Evolutionary conservation across 352 stramenopile genomes (phyloP), one percentile per base, ranked within the genome.

Genomic region (Globisporangium paroecandrum): DNA sequence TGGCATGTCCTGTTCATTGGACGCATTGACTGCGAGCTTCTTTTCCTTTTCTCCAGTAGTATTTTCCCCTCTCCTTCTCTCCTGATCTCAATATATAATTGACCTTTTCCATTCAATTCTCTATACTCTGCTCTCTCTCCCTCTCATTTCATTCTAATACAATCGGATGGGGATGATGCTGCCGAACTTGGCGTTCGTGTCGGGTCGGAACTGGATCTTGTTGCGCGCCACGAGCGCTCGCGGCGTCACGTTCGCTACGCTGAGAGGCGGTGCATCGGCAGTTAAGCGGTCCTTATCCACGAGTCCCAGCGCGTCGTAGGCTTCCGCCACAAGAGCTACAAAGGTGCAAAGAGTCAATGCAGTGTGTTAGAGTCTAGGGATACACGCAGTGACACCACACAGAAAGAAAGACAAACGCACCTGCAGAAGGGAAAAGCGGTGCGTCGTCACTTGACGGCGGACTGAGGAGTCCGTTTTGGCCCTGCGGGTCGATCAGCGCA

Each of bases 81-180:
- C 38, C 13, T 9, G n/a, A 12, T 51, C 22, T 47, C 63, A 43
- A 62, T 61, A 62, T 62, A 62, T 49, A 62, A 62, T 46, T 68
- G 22, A 58, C 46, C 43, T n/a, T 29, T 51, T n/a, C 20, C 51
- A 25, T 29, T 20, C 43, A 20, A 41, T 54, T 58, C 25, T 62
- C 18, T 47, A 62, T 63, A 54, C 15, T 22, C 22, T 36, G 41
- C 32, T 9, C 32, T 41, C 27, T 13, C 12, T 20, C 5, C 13
- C 2, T 54, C 36, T 34, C 27, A 2, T 4, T 20, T 5, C 43
- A 24, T 3, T 7, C 43, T 61, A 83, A 15, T 77, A 66, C 9
- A 93, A 71, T 8, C 83, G 82, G 54, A 93, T 93, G n/a, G 85
- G 85, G 41, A 93, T 68, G 70, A 87, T 72, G 55, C 65, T 80